Conservation (phyloP, 305 asterid genomes). For the Ajuga reptans region DNA sequence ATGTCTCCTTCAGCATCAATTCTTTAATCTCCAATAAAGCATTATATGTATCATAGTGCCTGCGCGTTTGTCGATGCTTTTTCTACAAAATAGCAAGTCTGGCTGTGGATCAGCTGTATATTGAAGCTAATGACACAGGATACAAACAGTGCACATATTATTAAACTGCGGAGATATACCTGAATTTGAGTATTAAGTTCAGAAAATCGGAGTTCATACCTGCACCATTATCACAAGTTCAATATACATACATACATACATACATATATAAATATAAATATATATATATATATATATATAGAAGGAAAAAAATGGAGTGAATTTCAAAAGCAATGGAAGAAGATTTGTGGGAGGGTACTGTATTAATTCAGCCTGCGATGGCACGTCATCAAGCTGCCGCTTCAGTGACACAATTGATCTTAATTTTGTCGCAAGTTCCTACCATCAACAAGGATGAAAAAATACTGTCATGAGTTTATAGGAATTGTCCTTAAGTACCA, state of each 20-base stretch:
- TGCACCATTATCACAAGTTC: slow-evolving; percentile 27
- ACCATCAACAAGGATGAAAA: slow-evolving; percentile 4
- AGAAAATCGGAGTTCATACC: slow-evolving; percentile 71
- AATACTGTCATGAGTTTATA: slow-evolving; percentile 6
- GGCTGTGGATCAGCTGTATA: slow-evolving; percentile 20
- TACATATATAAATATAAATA: too few relatives aligned
- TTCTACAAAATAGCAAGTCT: slow-evolving; percentile 37
- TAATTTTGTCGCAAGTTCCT: slow-evolving; percentile 61
- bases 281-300: too few relatives aligned
- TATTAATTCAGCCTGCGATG: slow-evolving; percentile 65
- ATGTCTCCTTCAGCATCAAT: slow-evolving; percentile 74
- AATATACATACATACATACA: too few relatives aligned
- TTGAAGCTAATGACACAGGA: slow-evolving; percentile 9
- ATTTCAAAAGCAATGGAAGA: slow-evolving; percentile 3
- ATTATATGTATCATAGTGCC: slow-evolving; percentile 66
- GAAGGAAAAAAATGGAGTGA: background rate
- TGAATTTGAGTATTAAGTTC: slow-evolving; percentile 71
- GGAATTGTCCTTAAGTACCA: background rate
- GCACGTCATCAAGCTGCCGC: slow-evolving; percentile 57
- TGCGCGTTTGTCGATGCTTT: slow-evolving; percentile 57
- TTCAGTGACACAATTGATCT: slow-evolving; percentile 48
- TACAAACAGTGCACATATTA: slow-evolving; percentile 6
- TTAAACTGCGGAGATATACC: slow-evolving; percentile 30
- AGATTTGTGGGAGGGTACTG: slow-evolving; percentile 48
- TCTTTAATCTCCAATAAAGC: slow-evolving; percentile 75